Evolutionary conservation across 805 yeast species (phyloP), one percentile per base, ranked within the genome.

Genomic region (Lachancea cidri): DNA sequence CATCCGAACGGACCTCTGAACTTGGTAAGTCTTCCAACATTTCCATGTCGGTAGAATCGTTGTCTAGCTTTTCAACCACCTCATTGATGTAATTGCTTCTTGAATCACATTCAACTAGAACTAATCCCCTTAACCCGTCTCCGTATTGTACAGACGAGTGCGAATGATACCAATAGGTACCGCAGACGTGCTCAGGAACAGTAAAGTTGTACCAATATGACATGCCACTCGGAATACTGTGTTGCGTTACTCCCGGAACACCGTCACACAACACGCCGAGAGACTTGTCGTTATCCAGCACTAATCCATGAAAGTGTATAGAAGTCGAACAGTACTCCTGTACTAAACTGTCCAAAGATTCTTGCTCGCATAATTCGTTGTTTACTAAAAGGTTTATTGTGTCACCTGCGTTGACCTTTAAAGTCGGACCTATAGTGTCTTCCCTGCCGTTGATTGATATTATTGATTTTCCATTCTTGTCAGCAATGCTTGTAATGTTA

Each of bases 141-240:
- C 73, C 66, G 47, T 71, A 64, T 47, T 75, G 77, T 1, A 74
- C 71, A 9, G 73, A 55, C 36, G 65, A 66, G 43, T 77, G 81
- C 2, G 79, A 68, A 50, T 77, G 82, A 52, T 74, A 77, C 81
- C 82, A 77, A 41, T 58, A 71, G 0, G 79, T 71, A 0, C 82
- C 82, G 37, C 69, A 64, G 25, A 68, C 70, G 39, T 56, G 58
- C 25, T 42, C 39, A 35, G 77, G 77, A 3, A 66, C 49, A 11
- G 67, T 67, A 45, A 76, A 73, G 29, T 59, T 55, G 46, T 77
- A 73, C 50, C 78, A 62, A 57, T 71, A 73, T 2, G 80, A 71
- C 48, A 76, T 77, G 18, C 79, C 81, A 9, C 82, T 78, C 30
- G 77, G 71, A 47, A 83, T 81, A 30, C 88, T 86, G 58, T 84